Base-by-base conservation (phyloP, 495 filamentous ascomycete genomes). In the Aspergillus baeticus region DNA sequence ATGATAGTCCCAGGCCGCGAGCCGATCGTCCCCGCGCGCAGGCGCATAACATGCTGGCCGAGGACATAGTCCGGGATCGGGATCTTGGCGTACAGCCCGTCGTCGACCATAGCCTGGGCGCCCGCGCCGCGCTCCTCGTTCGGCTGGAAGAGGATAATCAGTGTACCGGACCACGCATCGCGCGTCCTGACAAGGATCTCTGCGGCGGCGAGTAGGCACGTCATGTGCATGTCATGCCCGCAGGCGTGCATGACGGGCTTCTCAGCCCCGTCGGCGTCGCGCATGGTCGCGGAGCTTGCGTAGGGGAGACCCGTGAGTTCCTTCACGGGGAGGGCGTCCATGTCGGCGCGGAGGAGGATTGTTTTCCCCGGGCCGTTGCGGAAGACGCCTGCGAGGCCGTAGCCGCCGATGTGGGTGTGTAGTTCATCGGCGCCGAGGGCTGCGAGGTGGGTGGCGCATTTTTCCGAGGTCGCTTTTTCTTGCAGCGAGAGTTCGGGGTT, bases 161-260 rank as follows among this genome's bases (percentile, higher is more conserved):
- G 55, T 0, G 81, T 83, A 4, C 81, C 81, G 33, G 54, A 64
- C 81, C 81, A 84, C 2, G 57, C 22, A 21, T 70, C 35, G 37
- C 50, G 67, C 5, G 58, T 60, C 3, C 54, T 57, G 7, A 56
- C 65, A 0, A 82, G 65, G 0, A 57, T 59, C 44, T 83, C 78
- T 0, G 79, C 72, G 0, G 78, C 74, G 0, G 77, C 81, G 3
- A 83, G 69, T 0, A 83, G 71, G 58, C 73, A 79, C 0, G 81
- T 81, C 3, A 84, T 71, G 34, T 84, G 81, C 74, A 83, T 80
- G 39, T 84, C 81, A 61, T 84, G 81, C 2, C 79, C 81, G 48
- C 81, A 81, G 13, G 80, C 80, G 55, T 81, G 80, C 80, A 82
- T 82, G 4, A 80, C 77, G 0, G 78, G 77, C 42, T 78, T 78